These are phyloP conservation scores for Aureobasidium sp. DNA, from an alignment of 2,329 filamentous ascomycete species.

Conservation along the genomic window DNA sequence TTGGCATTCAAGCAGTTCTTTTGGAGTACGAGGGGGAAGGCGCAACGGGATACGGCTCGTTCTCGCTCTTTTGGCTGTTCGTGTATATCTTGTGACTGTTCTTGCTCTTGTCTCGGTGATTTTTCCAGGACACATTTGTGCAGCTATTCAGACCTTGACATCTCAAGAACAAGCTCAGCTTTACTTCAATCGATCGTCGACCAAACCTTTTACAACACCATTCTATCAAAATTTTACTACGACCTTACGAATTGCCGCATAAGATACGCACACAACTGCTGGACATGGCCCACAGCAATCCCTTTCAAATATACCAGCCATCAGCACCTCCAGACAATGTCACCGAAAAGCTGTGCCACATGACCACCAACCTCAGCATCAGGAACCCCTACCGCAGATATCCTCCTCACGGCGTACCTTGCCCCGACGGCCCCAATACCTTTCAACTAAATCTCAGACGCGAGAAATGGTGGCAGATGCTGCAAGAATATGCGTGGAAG, in stretches of 20 bases:
- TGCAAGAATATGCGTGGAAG: background rate
- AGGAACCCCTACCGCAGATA: background rate
- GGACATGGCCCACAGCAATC: background rate
- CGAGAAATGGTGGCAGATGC: constrained; percentile 3
- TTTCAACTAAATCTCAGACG: background rate
- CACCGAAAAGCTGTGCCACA: background rate
- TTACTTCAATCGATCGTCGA: background rate
- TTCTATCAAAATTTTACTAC: background rate
- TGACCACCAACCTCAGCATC: background rate
- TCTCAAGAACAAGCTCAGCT: background rate
- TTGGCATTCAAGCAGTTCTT: background rate
- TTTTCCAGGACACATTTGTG: background rate
- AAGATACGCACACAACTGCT: background rate
- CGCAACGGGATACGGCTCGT: background rate
- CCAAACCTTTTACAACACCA: background rate
- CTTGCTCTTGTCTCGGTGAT: background rate
- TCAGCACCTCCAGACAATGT: background rate
- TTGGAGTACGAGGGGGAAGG: background rate
- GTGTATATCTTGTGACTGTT: background rate
- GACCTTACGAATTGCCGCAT: background rate
- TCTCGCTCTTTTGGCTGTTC: background rate
- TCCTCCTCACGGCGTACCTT: constrained; percentile 1
- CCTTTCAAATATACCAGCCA: background rate
- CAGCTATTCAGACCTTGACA: too few relatives aligned
- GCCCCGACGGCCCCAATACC: background rate